Conservation (phyloP, 2,329 filamentous ascomycete genomes). For the Claviceps monticola region DNA sequence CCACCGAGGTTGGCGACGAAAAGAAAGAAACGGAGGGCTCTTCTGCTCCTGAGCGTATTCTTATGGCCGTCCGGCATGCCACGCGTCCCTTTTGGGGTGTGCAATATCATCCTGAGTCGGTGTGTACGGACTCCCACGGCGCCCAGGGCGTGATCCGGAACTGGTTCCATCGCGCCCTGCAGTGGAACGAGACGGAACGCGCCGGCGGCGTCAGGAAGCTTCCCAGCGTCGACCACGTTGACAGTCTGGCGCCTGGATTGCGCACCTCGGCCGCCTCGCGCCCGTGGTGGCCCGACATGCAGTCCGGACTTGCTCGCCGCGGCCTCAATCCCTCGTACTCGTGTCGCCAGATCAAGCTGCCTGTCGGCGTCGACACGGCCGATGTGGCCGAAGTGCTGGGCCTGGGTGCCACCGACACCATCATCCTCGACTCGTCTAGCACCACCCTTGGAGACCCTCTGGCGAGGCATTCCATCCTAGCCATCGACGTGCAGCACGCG, state of each 20-base stretch:
- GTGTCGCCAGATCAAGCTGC: conserved; percentile 29
- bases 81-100: conserved; percentile 68
- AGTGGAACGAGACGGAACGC: conserved; percentile 37
- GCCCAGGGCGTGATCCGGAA: conserved; percentile 53
- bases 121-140: conserved; percentile 57
- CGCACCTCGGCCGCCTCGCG: conserved; percentile 1
- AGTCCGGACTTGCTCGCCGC: conserved; percentile 15
- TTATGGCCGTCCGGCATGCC: conserved; percentile 66
- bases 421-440: conserved; percentile 48
- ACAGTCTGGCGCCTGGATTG: conserved; percentile 11
- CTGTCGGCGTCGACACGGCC: conserved; percentile 32
- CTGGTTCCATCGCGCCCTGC: conserved; percentile 56
- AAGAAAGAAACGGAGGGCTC: no score
- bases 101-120: conserved; percentile 83
- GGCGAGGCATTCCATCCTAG: conserved; percentile 58
- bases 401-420: conserved; percentile 27
- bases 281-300: conserved; percentile 13
- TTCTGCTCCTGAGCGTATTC: conserved; percentile 31
- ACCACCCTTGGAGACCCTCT: conserved; percentile 28
- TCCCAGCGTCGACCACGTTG: conserved; percentile 4
- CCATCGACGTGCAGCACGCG: conserved; percentile 44
- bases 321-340: conserved; percentile 21
- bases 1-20: conserved; percentile 23
- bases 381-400: conserved; percentile 40
- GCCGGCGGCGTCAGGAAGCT: conserved; percentile 6